Evolutionary conservation across 208 protist genomes (phyloP).

Genomic region (Wallacemonas sp.): DNA sequence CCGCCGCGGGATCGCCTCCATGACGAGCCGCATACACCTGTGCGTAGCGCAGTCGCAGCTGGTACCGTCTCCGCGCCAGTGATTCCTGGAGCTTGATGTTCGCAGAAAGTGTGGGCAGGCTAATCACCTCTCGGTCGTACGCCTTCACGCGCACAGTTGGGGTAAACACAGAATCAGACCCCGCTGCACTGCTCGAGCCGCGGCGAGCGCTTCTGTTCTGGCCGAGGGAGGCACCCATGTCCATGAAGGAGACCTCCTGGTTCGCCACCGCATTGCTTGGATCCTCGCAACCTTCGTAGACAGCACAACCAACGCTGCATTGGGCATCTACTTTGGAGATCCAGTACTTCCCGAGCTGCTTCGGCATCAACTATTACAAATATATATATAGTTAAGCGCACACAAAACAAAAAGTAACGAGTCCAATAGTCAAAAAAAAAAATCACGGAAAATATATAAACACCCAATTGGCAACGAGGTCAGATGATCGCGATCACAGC

Average conservation of each 20-base stretch:
- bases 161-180: background rate
- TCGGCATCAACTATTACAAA: background rate
- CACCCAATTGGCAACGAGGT: background rate
- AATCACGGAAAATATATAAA: background rate
- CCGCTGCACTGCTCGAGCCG: background rate
- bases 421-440: conserved; percentile 13
- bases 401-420: too few relatives aligned
- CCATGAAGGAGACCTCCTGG: background rate
- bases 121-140: background rate
- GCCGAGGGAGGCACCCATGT: background rate
- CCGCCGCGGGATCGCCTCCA: conserved; percentile 1
- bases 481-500: background rate
- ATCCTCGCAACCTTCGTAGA: conserved; percentile 28
- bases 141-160: conserved; percentile 1
- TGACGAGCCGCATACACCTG: background rate
- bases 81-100: conserved; percentile 14
- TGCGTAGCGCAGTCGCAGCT: conserved; percentile 11
- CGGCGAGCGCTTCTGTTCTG: background rate
- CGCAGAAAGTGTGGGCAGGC: background rate
- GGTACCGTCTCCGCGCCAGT: background rate
- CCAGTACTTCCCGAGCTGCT: conserved; percentile 23
- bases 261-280: background rate
- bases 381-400: too few relatives aligned
- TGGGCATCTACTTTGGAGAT: conserved; percentile 16
- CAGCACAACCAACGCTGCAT: background rate